Percentiles rank a stretch among this genome's conserved stretches.
These are phyloP conservation scores for Aegilops sharonensis DNA, from an alignment of 176 grass and related monocot species.

Conservation along the genomic window DNA sequence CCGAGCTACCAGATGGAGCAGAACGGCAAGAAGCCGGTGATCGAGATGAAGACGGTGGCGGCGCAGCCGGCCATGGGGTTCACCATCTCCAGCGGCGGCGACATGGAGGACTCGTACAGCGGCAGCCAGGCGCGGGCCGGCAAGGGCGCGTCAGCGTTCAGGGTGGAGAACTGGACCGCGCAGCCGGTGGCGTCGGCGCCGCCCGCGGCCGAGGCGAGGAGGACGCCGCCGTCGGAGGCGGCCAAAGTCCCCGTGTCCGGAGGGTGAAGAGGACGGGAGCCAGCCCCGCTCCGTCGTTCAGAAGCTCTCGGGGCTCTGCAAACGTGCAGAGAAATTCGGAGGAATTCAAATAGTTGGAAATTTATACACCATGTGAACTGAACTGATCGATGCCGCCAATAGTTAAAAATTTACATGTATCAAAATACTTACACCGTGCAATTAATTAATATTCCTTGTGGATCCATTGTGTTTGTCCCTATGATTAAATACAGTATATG, in stretches of 20 bases:
- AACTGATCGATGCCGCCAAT: neutral
- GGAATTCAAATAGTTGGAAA: neutral
- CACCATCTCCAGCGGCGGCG: constrained; percentile 60
- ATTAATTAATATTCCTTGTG: neutral
- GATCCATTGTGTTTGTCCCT: neutral
- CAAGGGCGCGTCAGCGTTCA: constrained; percentile 41
- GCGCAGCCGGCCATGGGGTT: constrained; percentile 40
- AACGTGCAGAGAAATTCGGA: neutral
- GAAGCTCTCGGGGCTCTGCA: neutral
- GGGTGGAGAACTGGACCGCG: constrained; percentile 69
- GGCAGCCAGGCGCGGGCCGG: constrained; percentile 42
- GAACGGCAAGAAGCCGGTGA: constrained; percentile 62
- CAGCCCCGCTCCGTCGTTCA: neutral
- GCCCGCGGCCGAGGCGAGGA: neutral
- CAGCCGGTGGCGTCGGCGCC: neutral
- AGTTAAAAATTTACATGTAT: too few species aligned
- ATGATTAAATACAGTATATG: too few species aligned
- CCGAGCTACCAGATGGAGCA: constrained; percentile 80
- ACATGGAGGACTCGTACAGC: constrained; percentile 50
- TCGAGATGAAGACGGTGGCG: constrained; percentile 47
- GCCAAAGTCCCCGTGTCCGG: constrained; percentile 41
- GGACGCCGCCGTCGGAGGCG: constrained; percentile 27
- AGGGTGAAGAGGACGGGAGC: constrained; percentile 30
- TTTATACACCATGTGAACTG: neutral
- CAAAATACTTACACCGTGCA: too few species aligned